Evolutionary conservation across 2,329 filamentous ascomycete genomes (phyloP).

Genomic region (Mariannaea elegans): DNA sequence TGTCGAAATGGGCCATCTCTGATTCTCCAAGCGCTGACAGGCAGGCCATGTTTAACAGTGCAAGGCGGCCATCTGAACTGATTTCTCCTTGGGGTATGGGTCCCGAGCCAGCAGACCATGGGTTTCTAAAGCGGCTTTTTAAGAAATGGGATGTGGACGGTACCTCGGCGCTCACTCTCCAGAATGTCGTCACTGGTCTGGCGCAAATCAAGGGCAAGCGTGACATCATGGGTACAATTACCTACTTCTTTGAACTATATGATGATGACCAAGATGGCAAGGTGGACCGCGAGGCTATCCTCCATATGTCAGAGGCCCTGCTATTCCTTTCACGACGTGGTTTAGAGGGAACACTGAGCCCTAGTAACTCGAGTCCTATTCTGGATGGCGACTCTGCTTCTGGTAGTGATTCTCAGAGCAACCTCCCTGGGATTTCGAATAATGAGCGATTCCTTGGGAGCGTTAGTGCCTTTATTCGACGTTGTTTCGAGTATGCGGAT

Average conservation of each 20-base stretch:
- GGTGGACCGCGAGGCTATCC: slow-evolving; percentile 93
- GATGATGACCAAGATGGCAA: slow-evolving; percentile 91
- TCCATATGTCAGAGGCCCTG: slow-evolving; percentile 92
- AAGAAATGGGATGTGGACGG: slow-evolving; percentile 86
- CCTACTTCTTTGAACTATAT: slow-evolving; percentile 97
- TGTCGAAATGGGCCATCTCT: slow-evolving; percentile 92
- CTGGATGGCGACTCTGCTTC: slow-evolving; percentile 52
- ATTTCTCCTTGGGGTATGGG: slow-evolving; percentile 65
- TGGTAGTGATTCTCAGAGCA: slow-evolving; percentile 46
- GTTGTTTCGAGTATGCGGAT: slow-evolving; percentile 98
- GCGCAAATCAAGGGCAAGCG: slow-evolving; percentile 91
- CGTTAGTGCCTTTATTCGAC: slow-evolving; percentile 92
- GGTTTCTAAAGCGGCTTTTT: slow-evolving; percentile 91
- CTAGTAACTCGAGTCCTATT: slow-evolving; percentile 67
- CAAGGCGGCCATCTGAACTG: slow-evolving; percentile 55
- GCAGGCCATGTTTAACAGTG: slow-evolving; percentile 68
- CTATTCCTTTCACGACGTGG: slow-evolving; percentile 92
- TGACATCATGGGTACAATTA: slow-evolving; percentile 98
- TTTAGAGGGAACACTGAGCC: slow-evolving; percentile 76
- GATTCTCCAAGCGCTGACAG: slow-evolving; percentile 76
- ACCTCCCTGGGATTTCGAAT: slow-evolving; percentile 64
- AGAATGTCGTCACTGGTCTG: slow-evolving; percentile 91
- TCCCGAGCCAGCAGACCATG: slow-evolving; percentile 84
- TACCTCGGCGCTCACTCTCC: slow-evolving; percentile 80
- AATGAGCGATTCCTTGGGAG: slow-evolving; percentile 93